Base-by-base conservation (phyloP, 805 yeast species). In the Saccharomycopsis sp. region DNA sequence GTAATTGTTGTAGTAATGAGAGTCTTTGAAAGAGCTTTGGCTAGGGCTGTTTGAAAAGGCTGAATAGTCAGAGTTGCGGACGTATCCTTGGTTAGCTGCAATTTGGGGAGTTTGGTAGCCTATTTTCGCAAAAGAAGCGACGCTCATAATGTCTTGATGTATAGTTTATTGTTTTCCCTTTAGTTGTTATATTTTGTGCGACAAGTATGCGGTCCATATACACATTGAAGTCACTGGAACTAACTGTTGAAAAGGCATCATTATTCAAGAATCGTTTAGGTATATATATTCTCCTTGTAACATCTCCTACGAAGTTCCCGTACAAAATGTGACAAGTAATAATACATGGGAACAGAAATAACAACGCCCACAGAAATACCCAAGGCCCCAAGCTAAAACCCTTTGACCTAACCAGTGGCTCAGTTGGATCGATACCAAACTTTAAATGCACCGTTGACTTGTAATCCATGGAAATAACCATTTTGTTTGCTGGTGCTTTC, bases 1-100 rank as follows among this genome's bases (percentile, higher is more conserved):
- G 48, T 44, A 44, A 12, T 44, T 44, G 48, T 44, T 44, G 16
- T 44, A 44, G 21, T 44, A 44, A n/a, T 44, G 48, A 12, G 48
- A 44, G 7, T 44, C 48, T 44, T 44, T 44, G 16, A 44, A 50
- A 50, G 37, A 7, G 37, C 37, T 29, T 12, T 29, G 37, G 12
- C 37, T 29, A 29, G 37, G 37, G 12, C 37, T 29, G 12, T 29
- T 29, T 7, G 12, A 7, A 12, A 7, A 29, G 12, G 37, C 12
- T 29, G 37, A 29, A 29, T 29, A 29, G 5, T 29, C 37, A 12
- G 37, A 29, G 5, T 29, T 12, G 37, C 37, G 37, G 12, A 7
- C 5, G 5, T 29, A 12, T 29, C 12, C 37, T 29, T 12, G 5
- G 12, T 29, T 29, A 12, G 37, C 37, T 29, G 37, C 37, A 29